Evolutionary conservation across 805 yeast species (phyloP).

Genomic region (Pichia rugopelliculosa): DNA sequence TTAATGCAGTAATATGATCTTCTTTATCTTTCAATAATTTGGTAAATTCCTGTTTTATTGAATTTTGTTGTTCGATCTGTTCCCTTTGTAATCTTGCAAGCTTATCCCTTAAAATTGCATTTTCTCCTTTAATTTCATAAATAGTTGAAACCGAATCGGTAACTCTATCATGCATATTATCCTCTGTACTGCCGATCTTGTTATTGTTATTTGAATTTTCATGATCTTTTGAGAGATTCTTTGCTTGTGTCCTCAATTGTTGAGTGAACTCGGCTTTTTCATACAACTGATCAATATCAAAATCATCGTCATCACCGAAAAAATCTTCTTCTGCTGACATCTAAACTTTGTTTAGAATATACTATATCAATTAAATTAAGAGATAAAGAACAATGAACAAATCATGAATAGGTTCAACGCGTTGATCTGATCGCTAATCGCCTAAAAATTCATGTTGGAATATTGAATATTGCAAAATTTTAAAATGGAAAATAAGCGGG

Average conservation of each 20-base stretch:
- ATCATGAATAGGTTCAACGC: neutral
- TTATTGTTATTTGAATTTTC: neutral
- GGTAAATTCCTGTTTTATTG: slow-evolving; percentile 28
- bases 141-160: slow-evolving; percentile 20
- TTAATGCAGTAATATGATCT: slow-evolving; percentile 18
- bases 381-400: no score
- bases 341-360: neutral
- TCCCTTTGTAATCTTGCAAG: slow-evolving; percentile 38
- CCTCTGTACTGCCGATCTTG: neutral
- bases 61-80: slow-evolving; percentile 31
- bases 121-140: slow-evolving; percentile 65
- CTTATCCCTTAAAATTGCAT: slow-evolving; percentile 66
- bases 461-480: no score
- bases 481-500: neutral
- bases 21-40: slow-evolving; percentile 18
- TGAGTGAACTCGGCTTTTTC: slow-evolving; percentile 1
- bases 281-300: slow-evolving; percentile 5
- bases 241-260: neutral
- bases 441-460: neutral
- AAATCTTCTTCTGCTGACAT: slow-evolving; percentile 6
- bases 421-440: no score
- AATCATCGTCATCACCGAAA: slow-evolving; percentile 9
- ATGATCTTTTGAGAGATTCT: neutral
- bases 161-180: neutral
- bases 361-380: neutral